Percentiles rank a stretch among this genome's conserved stretches.
These are phyloP conservation scores for Barnettozyma sucrosica DNA, from an alignment of 805 yeast genomes.

Conservation along the genomic window DNA sequence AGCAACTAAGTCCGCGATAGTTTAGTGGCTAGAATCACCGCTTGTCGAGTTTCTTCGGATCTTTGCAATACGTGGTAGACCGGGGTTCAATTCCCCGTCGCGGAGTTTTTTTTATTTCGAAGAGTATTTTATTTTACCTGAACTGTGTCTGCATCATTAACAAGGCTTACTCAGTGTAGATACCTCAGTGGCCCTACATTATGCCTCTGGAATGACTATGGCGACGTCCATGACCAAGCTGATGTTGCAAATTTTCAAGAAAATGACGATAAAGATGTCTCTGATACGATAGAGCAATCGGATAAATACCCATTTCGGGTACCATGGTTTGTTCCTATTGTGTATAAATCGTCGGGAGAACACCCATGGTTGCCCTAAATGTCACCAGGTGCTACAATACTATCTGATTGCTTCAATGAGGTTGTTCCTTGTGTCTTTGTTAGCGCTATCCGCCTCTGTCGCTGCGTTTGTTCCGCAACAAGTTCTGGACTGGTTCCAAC, in stretches of 20 bases:
- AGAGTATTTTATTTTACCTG: no score
- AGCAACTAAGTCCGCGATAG: background rate
- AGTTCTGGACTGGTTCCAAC: background rate
- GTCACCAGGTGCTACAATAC: no score
- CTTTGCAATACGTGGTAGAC: slow-evolving; percentile 1
- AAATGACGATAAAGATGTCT: background rate
- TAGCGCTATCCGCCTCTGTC: background rate
- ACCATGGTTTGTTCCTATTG: no score
- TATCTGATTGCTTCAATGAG: no score
- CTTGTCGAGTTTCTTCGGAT: background rate
- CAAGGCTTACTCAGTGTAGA: no score
- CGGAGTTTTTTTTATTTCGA: background rate
- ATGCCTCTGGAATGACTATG: no score
- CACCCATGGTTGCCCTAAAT: no score
- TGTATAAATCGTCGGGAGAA: no score
- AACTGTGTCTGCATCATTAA: no score
- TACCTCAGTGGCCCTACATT: no score
- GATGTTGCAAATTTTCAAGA: background rate
- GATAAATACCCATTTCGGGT: background rate
- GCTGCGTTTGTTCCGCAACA: background rate
- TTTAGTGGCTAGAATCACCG: slow-evolving; percentile 5
- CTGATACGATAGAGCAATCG: background rate
- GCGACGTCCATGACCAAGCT: no score
- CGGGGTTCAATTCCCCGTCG: slow-evolving; percentile 5
- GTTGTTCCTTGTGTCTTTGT: no score